Base-by-base conservation (phyloP, 495 filamentous ascomycete species). In the Pseudoneurospora amorphoporcata region DNA sequence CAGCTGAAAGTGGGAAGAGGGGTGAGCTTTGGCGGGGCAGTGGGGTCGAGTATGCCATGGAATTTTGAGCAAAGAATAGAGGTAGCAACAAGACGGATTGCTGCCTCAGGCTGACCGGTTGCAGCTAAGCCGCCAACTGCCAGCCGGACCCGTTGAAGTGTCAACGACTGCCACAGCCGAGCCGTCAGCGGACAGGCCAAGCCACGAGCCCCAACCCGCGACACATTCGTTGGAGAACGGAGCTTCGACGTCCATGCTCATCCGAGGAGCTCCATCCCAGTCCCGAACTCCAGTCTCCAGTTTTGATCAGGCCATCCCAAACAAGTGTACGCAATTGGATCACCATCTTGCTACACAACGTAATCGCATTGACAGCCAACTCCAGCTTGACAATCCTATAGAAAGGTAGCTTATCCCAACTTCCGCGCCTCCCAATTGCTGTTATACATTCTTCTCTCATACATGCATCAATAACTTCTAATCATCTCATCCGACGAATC, bases 301-400 rank as follows among this genome's bases (percentile, higher is more conserved):
- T 68, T 68, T 70, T 32, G 68, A 70, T 73, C 72, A 73, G 72
- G 42, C 69, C 72, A 73, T 73, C 69, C 29, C 71, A n/a, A 73
- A n/a, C 40, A 65, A 38, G 29, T 19, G 58, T 70, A 70, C 68
- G 29, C 72, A 73, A 73, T 73, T 73, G 72, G 32, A 73, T 65
- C 68, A 53, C 53, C 53, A 65, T 35, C 53, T 16, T 40, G 29
- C 53, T 35, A 65, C 53, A 65, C 53, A 65, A 65, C 53, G 53
- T 65, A 65, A 65, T 65, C 53, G 53, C 12, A 65, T 8, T 17
- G 29, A 35, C 29, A 65, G 29, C 53, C 8, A 61, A 35, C 53
- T 14, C 23, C 0, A 61, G 23, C 53, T 65, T 9, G 53, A 65
- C 29, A 29, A 65, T 65, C 12, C 14, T 17, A 65, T 65, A 65